Evolutionary conservation across 345 rosid genomes (phyloP).

Genomic region (Raphanus sativus): DNA sequence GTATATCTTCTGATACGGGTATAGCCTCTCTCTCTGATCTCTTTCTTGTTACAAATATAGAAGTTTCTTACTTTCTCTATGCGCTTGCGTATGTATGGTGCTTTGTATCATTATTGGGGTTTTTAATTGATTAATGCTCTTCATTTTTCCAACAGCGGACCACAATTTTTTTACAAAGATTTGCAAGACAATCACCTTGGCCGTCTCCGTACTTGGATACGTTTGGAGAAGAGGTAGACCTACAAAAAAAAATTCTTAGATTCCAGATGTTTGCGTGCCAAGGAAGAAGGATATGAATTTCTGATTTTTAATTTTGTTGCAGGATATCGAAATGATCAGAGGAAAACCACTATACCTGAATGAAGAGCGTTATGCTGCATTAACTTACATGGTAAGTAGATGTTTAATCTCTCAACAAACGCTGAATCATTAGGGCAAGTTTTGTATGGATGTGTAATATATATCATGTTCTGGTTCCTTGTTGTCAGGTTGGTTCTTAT

Average conservation of each 20-base stretch:
- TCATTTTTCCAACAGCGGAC: constrained; percentile 55
- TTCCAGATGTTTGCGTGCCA: neutral
- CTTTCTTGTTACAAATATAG: neutral
- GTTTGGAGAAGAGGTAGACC: constrained; percentile 89
- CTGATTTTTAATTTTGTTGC: constrained; percentile 26
- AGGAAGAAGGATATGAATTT: neutral
- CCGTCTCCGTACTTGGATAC: constrained; percentile 91
- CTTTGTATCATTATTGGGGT: constrained; percentile 3
- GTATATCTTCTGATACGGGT: constrained; percentile 87
- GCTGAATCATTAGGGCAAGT: neutral
- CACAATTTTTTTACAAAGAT: constrained; percentile 74
- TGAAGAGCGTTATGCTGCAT: constrained; percentile 91
- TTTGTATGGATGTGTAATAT: constrained; percentile 4
- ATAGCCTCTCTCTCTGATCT: constrained; percentile 13
- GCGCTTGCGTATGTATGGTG: neutral
- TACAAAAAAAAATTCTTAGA: neutral
- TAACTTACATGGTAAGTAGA: constrained; percentile 72
- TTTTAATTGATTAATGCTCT: constrained; percentile 16
- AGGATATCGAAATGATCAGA: constrained; percentile 73
- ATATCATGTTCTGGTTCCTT: constrained; percentile 1
- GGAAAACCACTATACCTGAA: constrained; percentile 91
- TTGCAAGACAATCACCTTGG: constrained; percentile 84
- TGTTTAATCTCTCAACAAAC: neutral
- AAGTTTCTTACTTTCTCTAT: neutral
- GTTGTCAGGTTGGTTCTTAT: constrained; percentile 87